Percentiles rank a stretch among this genome's conserved stretches.
Conservation (phyloP, 768 basidiomycete genomes). For the Terana coerulea region DNA sequence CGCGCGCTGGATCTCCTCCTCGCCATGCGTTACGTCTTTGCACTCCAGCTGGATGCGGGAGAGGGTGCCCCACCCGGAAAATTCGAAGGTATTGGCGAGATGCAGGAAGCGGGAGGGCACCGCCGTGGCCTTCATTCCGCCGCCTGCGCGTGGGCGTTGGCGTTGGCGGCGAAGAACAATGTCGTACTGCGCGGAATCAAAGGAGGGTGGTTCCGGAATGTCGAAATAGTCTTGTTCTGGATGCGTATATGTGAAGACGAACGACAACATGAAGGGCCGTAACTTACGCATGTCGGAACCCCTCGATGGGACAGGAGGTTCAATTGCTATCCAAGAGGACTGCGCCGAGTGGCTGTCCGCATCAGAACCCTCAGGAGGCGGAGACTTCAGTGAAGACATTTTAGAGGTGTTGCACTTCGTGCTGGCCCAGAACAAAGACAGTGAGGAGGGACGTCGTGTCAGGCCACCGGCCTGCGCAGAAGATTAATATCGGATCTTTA, state of each 20-base stretch:
- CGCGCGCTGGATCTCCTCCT: slow-evolving; percentile 25
- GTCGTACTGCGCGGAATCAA: slow-evolving; percentile 46
- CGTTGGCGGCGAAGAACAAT: slow-evolving; percentile 61
- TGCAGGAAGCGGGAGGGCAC: slow-evolving; percentile 60
- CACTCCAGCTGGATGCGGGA: slow-evolving; percentile 40
- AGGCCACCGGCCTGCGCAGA: too few species aligned
- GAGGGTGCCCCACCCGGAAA: slow-evolving; percentile 67
- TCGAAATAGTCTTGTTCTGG: too few species aligned
- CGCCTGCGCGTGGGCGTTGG: slow-evolving; percentile 41
- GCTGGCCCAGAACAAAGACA: too few species aligned
- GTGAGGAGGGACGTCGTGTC: too few species aligned
- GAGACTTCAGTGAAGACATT: too few species aligned
- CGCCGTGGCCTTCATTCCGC: slow-evolving; percentile 34
- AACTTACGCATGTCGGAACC: too few species aligned
- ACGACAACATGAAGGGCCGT: too few species aligned
- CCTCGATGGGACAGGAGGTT: background rate
- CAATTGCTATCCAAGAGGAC: slow-evolving; percentile 1
- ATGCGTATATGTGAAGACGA: too few species aligned
- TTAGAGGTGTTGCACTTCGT: too few species aligned
- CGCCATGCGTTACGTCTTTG: slow-evolving; percentile 38
- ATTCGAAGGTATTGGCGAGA: slow-evolving; percentile 62
- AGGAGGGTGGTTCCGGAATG: slow-evolving; percentile 46
- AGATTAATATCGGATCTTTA: too few species aligned
- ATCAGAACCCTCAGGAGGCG: too few species aligned
- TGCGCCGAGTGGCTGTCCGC: background rate